Conservation (phyloP, 208 protist species). For the Jaenimonas drosophilae region DNA sequence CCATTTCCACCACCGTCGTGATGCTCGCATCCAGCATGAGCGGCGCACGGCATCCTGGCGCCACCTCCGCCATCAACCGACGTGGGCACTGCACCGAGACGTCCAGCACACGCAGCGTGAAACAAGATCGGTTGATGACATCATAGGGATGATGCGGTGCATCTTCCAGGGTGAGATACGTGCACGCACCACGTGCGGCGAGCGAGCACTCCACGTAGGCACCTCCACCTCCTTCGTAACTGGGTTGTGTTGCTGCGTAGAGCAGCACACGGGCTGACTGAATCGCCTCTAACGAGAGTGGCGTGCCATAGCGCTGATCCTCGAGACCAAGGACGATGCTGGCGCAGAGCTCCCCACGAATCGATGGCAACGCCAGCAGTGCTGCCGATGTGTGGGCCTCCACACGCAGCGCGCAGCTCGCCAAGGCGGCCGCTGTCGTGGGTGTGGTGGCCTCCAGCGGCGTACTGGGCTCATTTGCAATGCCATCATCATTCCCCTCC, state of each 20-base stretch:
- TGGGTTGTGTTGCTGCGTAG: background rate
- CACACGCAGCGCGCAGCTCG: background rate
- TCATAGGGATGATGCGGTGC: conserved; percentile 47
- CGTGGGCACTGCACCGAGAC: conserved; percentile 16
- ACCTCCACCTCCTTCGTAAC: conserved; percentile 1
- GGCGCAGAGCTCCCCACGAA: conserved; percentile 26
- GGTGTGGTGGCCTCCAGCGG: background rate
- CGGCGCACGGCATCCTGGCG: conserved; percentile 32
- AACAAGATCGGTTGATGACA: conserved; percentile 61
- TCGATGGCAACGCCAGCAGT: conserved; percentile 26
- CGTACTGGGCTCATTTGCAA: background rate
- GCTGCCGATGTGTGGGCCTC: background rate
- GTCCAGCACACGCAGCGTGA: conserved; percentile 36
- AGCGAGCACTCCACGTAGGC: conserved; percentile 59
- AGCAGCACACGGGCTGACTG: conserved; percentile 3
- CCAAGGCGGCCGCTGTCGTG: background rate
- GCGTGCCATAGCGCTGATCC: conserved; percentile 56
- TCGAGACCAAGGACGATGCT: too few species aligned
- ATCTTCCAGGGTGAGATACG: conserved; percentile 69
- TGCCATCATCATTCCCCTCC: too few species aligned
- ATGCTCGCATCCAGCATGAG: conserved; percentile 39
- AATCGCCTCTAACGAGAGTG: conserved; percentile 70
- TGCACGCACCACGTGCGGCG: conserved; percentile 53
- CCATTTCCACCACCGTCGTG: conserved; percentile 22
- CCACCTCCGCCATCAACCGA: conserved; percentile 40